Evolutionary conservation across 805 yeast species (phyloP), one percentile per base, ranked within the genome.

Genomic region (Myxozyma melibiosi): DNA sequence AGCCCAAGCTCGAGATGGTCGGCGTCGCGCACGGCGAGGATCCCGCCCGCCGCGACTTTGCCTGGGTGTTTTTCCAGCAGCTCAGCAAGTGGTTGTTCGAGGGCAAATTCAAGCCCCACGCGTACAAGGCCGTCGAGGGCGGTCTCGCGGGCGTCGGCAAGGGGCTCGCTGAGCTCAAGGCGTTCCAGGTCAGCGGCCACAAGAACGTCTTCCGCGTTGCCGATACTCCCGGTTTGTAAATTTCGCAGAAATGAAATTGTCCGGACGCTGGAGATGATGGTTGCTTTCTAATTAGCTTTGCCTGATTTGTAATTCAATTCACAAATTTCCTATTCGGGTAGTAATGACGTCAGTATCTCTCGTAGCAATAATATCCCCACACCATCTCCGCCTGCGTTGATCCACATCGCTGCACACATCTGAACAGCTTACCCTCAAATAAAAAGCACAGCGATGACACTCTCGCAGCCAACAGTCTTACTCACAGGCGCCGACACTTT

Each of bases 401-500:
- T n/a, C n/a, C n/a, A n/a, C n/a, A n/a, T n/a, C n/a, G n/a, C n/a
- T n/a, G n/a, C n/a, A n/a, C n/a, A n/a, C n/a, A n/a, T n/a, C n/a
- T n/a, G n/a, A n/a, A n/a, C n/a, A n/a, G n/a, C 40, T 11, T 35
- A 13, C 18, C 13, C 16, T n/a, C 18, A 9, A 35, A 35, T 35
- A 11, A 14, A 22, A 24, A 16, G n/a, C 30, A 4, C 6, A 16
- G 33, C 16, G 3, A 20, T 45, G 49, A 33, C 40, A n/a, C 18
- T 14, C 20, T n/a, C 22, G 6, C n/a, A 18, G 8, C 3, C 31
- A 31, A 33, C 8, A 31, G 77, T 79, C 14, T 68, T 79, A n/a
- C 69, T 79, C 30, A 73, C 81, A 1, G 83, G 83, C 13, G 80
- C 80, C 13, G 75, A 80, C 8, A 81, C 82, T 6, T 80, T 71